A percentile compares a stretch with the other conserved stretches of the same genome.
Conservation (phyloP, 1,284 basidiomycete species). For the Papiliotrema terrestris region DNA sequence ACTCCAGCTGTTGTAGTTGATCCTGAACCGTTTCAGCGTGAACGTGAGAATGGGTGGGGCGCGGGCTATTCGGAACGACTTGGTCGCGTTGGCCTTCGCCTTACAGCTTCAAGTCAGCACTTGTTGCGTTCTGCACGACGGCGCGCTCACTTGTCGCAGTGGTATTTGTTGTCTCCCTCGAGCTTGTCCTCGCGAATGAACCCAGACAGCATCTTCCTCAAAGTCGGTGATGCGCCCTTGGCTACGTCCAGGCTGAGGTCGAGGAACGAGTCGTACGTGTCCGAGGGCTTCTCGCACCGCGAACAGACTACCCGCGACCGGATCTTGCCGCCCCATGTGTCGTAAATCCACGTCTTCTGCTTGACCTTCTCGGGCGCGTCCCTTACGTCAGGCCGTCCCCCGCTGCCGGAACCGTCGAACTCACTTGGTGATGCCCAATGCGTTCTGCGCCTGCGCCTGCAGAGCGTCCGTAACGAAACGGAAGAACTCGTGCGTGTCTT, state of each 20-base stretch:
- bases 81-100: slow-evolving; percentile 37
- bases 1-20: slow-evolving; percentile 29
- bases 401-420: slow-evolving; percentile 1
- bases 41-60: slow-evolving; percentile 89
- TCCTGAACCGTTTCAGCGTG: slow-evolving; percentile 90
- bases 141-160: slow-evolving; percentile 82
- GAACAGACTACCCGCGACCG: slow-evolving; percentile 90
- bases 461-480: slow-evolving; percentile 89
- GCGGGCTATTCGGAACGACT: slow-evolving; percentile 65
- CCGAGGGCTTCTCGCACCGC: slow-evolving; percentile 80
- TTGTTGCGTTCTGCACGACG: not conserved
- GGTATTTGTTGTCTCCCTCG: slow-evolving; percentile 92
- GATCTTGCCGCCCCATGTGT: slow-evolving; percentile 86
- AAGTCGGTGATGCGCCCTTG: slow-evolving; percentile 55
- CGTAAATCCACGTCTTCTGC: slow-evolving; percentile 90
- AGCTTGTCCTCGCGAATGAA: slow-evolving; percentile 81
- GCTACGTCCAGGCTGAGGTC: slow-evolving; percentile 85
- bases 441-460: slow-evolving; percentile 71
- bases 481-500: slow-evolving; percentile 97
- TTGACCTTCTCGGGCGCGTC: slow-evolving; percentile 75
- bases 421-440: slow-evolving; percentile 64
- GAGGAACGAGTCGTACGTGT: slow-evolving; percentile 93
- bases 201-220: slow-evolving; percentile 74
- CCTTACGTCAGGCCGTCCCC: slow-evolving; percentile 47
- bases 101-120: slow-evolving; percentile 33